A percentile compares a stretch with the other conserved stretches of the same genome.
phyloP scores from a whole-genome alignment of 441 rosid species.

The Pelargonium fulgidum region DNA sequence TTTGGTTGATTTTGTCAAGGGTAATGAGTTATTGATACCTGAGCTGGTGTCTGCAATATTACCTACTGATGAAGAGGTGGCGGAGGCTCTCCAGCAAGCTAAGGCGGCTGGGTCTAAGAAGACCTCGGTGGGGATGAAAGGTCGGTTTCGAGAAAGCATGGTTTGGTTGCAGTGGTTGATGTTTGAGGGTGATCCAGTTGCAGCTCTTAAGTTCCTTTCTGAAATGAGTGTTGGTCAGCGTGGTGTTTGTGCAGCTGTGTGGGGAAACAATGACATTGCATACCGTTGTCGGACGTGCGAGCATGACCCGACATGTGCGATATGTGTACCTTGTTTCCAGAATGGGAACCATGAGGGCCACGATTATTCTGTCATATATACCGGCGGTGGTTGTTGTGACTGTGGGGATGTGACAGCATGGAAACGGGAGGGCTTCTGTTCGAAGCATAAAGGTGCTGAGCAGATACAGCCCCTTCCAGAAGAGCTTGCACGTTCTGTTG shows the following conservation, averaged over 20 bases:
- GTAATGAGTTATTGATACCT: slow-evolving; percentile 33
- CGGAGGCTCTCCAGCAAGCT: slow-evolving; percentile 30
- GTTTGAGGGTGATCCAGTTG: slow-evolving; percentile 63
- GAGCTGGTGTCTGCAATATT: slow-evolving; percentile 55
- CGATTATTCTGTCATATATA: slow-evolving; percentile 74
- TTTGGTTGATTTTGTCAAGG: slow-evolving; percentile 44
- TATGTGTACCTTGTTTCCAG: slow-evolving; percentile 87
- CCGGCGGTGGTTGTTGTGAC: slow-evolving; percentile 95
- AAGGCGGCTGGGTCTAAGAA: slow-evolving; percentile 31
- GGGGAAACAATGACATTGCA: slow-evolving; percentile 89
- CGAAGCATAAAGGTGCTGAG: slow-evolving; percentile 85
- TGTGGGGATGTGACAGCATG: slow-evolving; percentile 98
- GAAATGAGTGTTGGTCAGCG: slow-evolving; percentile 47
- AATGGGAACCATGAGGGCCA: slow-evolving; percentile 77
- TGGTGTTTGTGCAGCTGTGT: slow-evolving; percentile 97
- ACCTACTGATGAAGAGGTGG: slow-evolving; percentile 68
- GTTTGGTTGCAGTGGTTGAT: slow-evolving; percentile 86
- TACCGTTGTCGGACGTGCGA: slow-evolving; percentile 84
- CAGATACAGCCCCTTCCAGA: slow-evolving; percentile 86
- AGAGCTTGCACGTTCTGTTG: slow-evolving; percentile 54
- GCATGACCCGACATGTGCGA: slow-evolving; percentile 89
- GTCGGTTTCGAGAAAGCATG: slow-evolving; percentile 51
- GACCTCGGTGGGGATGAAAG: slow-evolving; percentile 30
- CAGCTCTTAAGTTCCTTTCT: slow-evolving; percentile 44
- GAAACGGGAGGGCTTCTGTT: slow-evolving; percentile 92